Conservation (phyloP, 768 basidiomycete genomes). For the Boletus edulis region DNA sequence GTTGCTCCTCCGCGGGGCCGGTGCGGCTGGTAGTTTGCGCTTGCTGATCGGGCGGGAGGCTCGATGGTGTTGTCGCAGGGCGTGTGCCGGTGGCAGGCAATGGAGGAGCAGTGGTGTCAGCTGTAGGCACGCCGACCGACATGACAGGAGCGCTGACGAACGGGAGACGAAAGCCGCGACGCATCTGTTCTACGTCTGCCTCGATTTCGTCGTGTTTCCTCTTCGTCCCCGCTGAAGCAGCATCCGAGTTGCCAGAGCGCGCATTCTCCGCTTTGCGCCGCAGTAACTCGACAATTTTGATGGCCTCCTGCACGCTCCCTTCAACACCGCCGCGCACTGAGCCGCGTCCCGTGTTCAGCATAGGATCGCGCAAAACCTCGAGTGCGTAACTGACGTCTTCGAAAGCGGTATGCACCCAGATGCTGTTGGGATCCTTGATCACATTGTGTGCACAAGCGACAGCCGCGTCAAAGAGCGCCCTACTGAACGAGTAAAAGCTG, state of each 20-base stretch:
- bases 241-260: constrained; percentile 13
- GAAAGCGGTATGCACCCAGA: constrained; percentile 47
- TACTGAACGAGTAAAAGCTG: constrained; percentile 57
- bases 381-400: constrained; percentile 45
- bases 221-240: constrained; percentile 35
- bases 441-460: constrained; percentile 63
- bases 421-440: constrained; percentile 47
- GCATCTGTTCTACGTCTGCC: constrained; percentile 29
- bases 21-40: neutral
- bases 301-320: constrained; percentile 35
- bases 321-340: constrained; percentile 34
- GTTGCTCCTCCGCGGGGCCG: constrained; percentile 12
- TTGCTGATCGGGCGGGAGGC: neutral
- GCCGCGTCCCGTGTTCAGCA: constrained; percentile 31
- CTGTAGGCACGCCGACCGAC: constrained; percentile 7
- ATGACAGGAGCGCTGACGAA: constrained; percentile 39
- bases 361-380: constrained; percentile 39
- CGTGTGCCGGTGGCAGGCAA: neutral
- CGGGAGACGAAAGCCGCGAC: constrained; percentile 40
- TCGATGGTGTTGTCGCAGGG: neutral
- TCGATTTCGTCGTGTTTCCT: constrained; percentile 43
- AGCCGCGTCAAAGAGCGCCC: constrained; percentile 64
- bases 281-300: constrained; percentile 39
- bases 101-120: neutral
- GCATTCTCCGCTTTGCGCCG: constrained; percentile 40